Evolutionary conservation across 75 land plant genomes (phyloP), one percentile per base, ranked within the genome.

Genomic region (Cunninghamia lanceolata): DNA sequence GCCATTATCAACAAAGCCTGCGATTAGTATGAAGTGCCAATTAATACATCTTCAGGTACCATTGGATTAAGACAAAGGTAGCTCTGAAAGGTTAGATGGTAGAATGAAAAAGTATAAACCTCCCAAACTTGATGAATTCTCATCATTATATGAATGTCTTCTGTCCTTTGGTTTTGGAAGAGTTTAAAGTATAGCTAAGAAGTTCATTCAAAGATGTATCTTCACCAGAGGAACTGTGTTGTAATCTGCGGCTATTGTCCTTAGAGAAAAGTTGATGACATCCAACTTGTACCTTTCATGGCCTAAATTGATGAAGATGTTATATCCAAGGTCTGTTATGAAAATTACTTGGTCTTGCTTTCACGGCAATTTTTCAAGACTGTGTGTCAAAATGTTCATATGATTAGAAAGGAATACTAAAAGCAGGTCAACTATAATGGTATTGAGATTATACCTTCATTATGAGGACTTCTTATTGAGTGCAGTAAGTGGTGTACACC

Each of bases 401-500:
- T 92, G 87, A 78, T 97, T 89, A 97, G 96, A 86, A 97, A 94
- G 87, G 89, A 94, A 93, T 45, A 89, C 90, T 56, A 97, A 93
- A 85, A 90, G 90, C 76, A 86, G 87, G 15, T 91, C 91, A 74
- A 90, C 84, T 82, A 89, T 92, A 47, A 36, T 96, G 17, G 74
- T 89, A 3, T 85, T 95, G 36, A 93, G 94, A 83, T 84, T 96
- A 38, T 96, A 89, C 87, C 86, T 97, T 40, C 93, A 85, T 43
- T 86, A 83, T 90, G 91, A 85, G 89, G 88, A 82, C 87, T 90
- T 28, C 93, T 96, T n/a, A 52, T 85, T 34, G 95, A 90, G 45
- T 90, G 98, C 47, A 98, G 96, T 86, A 98, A 96, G 86, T 98
- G 99, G 99, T 91, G 85, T 77, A 92, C 95, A 35, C 92, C 99